Evolutionary conservation across 176 grass and related monocot genomes (phyloP), one percentile per base, ranked within the genome.

Genomic region (Carex myosuroides): DNA sequence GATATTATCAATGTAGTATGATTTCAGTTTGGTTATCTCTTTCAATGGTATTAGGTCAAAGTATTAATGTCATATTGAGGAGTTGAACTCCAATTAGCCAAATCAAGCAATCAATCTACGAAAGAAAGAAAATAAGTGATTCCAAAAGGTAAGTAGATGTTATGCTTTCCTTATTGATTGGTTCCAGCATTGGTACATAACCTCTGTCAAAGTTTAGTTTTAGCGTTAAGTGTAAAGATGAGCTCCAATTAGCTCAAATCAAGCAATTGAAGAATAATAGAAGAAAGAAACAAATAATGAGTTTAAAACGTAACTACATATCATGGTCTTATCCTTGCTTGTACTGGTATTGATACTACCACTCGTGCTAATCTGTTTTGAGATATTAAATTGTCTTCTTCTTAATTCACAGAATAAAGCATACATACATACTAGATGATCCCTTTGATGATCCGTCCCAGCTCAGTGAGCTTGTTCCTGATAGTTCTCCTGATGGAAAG

Each of bases 361-460:
- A 1, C 5, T 37, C 32, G 8, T 8, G 13, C 18, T 50, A 24
- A n/a, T 50, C 41, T 73, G 18, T 13, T 29, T 29, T 11, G 21
- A 53, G 42, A 75, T 26, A 26, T 53, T 13, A 48, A 53, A 53
- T 53, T 33, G 3, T 77, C 13, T 77, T 72, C 2, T 72, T 76
- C 22, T 53, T 13, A 8, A 55, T 92, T 42, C 30, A 86, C 88
- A 98, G 95, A 88, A 93, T 98, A 85, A 98, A 98, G 74, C 96
- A 98, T 83, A 95, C 96, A 75, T 98, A 98, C 79, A 86, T 98
- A 67, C 88, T 98, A 83, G 93, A 95, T 85, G 96, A 97, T 85
- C 95, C 95, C 85, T 97, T 97, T 70, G 95, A 97, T 80, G 95
- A 98, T 87, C 93, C 96, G 52, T 56, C 93, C 74, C 88, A 93